phyloP scores from a whole-genome alignment of 2,329 filamentous ascomycete species.

The Fusarium denticulatum region DNA sequence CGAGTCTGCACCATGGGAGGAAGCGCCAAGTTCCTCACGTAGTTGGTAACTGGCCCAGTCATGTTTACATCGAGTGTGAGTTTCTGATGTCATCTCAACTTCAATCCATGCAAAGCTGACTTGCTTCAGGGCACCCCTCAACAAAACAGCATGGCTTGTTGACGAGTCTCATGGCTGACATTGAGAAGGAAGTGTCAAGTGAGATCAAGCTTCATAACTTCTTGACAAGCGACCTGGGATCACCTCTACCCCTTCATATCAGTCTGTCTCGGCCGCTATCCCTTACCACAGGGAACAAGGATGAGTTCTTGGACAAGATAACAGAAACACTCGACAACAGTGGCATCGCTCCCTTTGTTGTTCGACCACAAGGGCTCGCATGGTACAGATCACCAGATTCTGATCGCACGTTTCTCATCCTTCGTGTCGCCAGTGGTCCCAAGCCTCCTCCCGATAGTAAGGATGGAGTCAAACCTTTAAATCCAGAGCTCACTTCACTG shows the following conservation, averaged over 20 bases:
- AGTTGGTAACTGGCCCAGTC: slow-evolving; percentile 90
- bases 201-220: slow-evolving; percentile 69
- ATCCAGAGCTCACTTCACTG: slow-evolving; percentile 68
- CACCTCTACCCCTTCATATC: slow-evolving; percentile 85
- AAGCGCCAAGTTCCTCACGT: slow-evolving; percentile 85
- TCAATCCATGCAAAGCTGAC: not conserved
- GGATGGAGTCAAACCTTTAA: slow-evolving; percentile 46
- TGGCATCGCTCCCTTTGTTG: slow-evolving; percentile 47
- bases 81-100: slow-evolving; percentile 23
- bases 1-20: slow-evolving; percentile 84
- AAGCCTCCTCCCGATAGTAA: slow-evolving; percentile 1
- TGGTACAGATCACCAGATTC: slow-evolving; percentile 66
- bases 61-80: slow-evolving; percentile 93
- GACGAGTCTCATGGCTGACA: slow-evolving; percentile 51
- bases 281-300: slow-evolving; percentile 77
- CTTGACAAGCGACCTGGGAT: slow-evolving; percentile 79
- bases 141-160: slow-evolving; percentile 59
- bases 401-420: slow-evolving; percentile 84
- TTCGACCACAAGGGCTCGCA: slow-evolving; percentile 53
- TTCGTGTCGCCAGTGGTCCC: slow-evolving; percentile 63
- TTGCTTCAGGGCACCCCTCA: slow-evolving; percentile 63
- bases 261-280: slow-evolving; percentile 86
- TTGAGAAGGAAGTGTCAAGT: slow-evolving; percentile 48
- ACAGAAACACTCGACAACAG: slow-evolving; percentile 50
- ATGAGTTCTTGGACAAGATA: slow-evolving; percentile 70